These are phyloP conservation scores for Inga laurina DNA, from an alignment of 306 rosid species.

Conservation along the genomic window DNA sequence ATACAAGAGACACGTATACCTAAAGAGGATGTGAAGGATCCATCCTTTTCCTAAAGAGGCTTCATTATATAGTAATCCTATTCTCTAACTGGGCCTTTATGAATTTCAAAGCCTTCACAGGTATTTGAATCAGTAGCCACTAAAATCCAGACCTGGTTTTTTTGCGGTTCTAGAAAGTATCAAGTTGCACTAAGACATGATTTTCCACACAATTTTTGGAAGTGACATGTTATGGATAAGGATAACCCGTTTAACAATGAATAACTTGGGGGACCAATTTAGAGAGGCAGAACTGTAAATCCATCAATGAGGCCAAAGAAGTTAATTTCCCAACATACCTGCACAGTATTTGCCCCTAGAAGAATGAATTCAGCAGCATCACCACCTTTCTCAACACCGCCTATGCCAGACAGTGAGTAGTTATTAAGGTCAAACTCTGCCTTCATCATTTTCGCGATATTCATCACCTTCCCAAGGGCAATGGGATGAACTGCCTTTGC, in stretches of 20 bases:
- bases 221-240: not conserved
- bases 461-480: slow-evolving; percentile 97
- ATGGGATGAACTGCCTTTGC: slow-evolving; percentile 97
- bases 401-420: slow-evolving; percentile 83
- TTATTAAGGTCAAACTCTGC: slow-evolving; percentile 65
- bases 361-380: slow-evolving; percentile 98
- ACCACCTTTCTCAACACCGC: slow-evolving; percentile 91
- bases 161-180: not conserved
- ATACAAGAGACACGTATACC: not conserved
- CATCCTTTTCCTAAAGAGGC: not conserved
- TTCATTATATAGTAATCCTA: too few relatives aligned
- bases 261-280: slow-evolving; percentile 8
- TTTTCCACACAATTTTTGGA: not conserved
- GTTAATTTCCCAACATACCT: slow-evolving; percentile 49
- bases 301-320: not conserved
- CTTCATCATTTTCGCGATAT: slow-evolving; percentile 84
- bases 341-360: slow-evolving; percentile 92
- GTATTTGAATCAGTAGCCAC: not conserved
- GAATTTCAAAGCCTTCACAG: not conserved
- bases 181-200: not conserved
- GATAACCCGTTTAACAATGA: not conserved
- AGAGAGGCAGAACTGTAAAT: not conserved
- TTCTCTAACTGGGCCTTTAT: not conserved
- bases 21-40: not conserved
- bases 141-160: not conserved